Base-by-base conservation (phyloP, 768 basidiomycete genomes). In the Rhizopogon vesiculosus region DNA sequence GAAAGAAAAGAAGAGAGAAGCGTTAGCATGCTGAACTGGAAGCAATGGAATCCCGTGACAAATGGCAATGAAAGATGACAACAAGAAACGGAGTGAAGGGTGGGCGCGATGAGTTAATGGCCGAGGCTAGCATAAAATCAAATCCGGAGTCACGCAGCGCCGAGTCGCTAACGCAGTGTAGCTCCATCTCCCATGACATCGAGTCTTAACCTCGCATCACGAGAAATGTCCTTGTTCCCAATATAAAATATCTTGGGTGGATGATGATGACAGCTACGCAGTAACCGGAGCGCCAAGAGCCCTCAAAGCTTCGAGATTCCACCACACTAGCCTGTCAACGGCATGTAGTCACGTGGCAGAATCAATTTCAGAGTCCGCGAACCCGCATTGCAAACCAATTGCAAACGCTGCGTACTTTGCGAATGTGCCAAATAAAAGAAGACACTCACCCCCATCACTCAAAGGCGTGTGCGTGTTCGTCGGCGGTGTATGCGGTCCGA, bases 371-470 rank as follows among this genome's bases (percentile, higher is more conserved):
- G 10, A 49, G 15, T 48, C 16, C 33, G 48, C 25, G 3, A 25
- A 25, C 3, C 10, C 45, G 28, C 31, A 49, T 39, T 8, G 35
- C 50, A 39, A 8, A 9, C 31, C 6, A 33, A 9, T 25, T 25
- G 25, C 25, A 33, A 33, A 33, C 31, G 6, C 8, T 38, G 35
- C 35, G 13, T 15, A n/a, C 33, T 22, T 25, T 25, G 40, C 33
- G n/a, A 15, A 51, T 15, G n/a, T 22, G 15, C 40, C 19, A 42
- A 54, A 50, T 4, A 42, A 15, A 48, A 55, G 33, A 35, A 16
- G 25, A 19, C 31, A 63, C 67, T 68, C 56, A 70, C 67, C 65
- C 2, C 46, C 22, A 39, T 68, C 67, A 15, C 69, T 69, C 28
- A 55, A 56, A 29, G 67, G 66, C 8, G 67, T 68, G 10, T 61